These are phyloP conservation scores for Amauroascus niger DNA, from an alignment of 2,329 filamentous ascomycete species.

Conservation along the genomic window DNA sequence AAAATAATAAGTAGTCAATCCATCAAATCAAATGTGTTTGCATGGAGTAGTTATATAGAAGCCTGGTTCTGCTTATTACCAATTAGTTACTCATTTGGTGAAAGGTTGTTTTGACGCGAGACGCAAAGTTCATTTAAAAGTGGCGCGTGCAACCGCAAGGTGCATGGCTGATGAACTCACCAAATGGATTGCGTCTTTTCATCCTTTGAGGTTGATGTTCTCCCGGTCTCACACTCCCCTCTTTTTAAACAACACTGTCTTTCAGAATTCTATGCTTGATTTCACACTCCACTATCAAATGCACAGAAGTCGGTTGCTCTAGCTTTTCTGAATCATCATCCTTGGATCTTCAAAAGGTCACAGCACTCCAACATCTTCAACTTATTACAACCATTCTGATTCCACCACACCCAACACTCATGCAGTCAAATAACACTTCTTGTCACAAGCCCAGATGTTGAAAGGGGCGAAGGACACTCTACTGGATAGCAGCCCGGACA, in stretches of 20 bases:
- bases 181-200: background rate
- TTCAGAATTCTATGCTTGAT: background rate
- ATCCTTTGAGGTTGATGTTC: background rate
- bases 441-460: slow-evolving; percentile 21
- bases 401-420: background rate
- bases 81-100: too few species aligned
- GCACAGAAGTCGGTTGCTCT: background rate
- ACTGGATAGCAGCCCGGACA: background rate
- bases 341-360: background rate
- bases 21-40: too few species aligned
- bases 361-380: background rate
- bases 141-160: background rate
- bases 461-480: slow-evolving; percentile 18
- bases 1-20: background rate
- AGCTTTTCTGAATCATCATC: background rate
- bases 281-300: background rate
- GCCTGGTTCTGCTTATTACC: too few species aligned
- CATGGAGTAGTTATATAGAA: too few species aligned
- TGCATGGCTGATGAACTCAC: slow-evolving; percentile 4
- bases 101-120: too few species aligned
- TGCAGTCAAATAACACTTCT: background rate
- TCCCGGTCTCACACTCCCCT: background rate
- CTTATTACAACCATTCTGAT: background rate
- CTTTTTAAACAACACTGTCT: background rate
- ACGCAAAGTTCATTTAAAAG: background rate